Evolutionary conservation across 768 basidiomycete genomes (phyloP), one percentile per base, ranked within the genome.

Genomic region (Hydnum rufescens): DNA sequence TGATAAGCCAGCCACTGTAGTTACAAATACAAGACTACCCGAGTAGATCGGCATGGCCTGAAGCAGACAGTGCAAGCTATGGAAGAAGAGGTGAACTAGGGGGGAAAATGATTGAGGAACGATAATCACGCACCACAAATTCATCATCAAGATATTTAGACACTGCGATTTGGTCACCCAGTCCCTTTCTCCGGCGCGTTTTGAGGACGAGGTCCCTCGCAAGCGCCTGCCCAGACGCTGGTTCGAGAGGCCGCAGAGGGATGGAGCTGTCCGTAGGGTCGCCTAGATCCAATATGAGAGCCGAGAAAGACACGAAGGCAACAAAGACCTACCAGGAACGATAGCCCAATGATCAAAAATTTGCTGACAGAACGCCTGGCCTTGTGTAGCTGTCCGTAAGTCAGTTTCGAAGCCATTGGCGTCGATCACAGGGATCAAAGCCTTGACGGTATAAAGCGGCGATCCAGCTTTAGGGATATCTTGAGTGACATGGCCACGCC

Each of bases 351-450:
- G 95, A 65, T 97, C 93, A 66, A 97, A 99, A 57, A 87, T 78
- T 65, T 96, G 92, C 60, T 89, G 70, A 62, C 90, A 95, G 70
- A 96, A 97, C n/a, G 95, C 95, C 65, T 97, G 95, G 26, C 95
- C 95, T 66, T 95, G 89, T 25, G 95, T 99, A 46, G 95, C 89
- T 47, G 92, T 97, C 60, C 95, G 71, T 63, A 99, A 67, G 68
- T 99, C 95, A 3, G 92, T 95, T 70, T 99, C 95, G 65, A 99
- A 99, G 0, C 95, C 95, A 61, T 96, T 96, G 43, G 95, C 87
- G 63, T 99, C 95, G 57, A 99, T 88, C 44, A 97, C 93, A 2
- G 95, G 95, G 55, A 99, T 97, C 47, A 96, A 72, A 1, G 95
- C 95, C 67, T 99, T 96, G 53, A 99, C 86, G 1, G 95, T 99